Evolutionary conservation across 371 early-diverging fungal genomes (phyloP).

Genomic region (Mortierella sp.): DNA sequence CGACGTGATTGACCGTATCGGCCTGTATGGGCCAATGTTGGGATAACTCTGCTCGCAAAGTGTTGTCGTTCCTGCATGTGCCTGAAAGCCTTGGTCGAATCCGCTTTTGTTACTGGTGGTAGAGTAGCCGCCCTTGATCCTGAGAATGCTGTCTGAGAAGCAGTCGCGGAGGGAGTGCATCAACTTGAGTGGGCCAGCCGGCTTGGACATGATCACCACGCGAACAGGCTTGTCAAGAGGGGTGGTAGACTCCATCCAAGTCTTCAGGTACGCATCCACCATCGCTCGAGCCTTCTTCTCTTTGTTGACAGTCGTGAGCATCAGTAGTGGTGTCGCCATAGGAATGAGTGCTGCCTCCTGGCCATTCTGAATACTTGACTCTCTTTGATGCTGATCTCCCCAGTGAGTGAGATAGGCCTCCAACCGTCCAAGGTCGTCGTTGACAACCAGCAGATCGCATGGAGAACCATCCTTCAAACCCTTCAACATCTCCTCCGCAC

Average conservation of each 20-base stretch:
- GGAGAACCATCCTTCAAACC: conserved; percentile 20
- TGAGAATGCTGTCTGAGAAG: conserved; percentile 1
- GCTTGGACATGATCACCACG: conserved; percentile 41
- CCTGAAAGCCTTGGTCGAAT: background rate
- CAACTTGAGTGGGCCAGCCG: conserved; percentile 42
- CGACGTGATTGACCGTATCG: conserved; percentile 22
- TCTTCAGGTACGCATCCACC: conserved; percentile 24
- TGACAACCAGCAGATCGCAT: conserved; percentile 36
- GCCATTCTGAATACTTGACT: background rate
- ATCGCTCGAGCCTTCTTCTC: conserved; percentile 29
- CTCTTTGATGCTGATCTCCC: conserved; percentile 4
- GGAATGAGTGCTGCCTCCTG: background rate
- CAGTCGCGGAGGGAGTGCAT: conserved; percentile 25
- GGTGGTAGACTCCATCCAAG: conserved; percentile 6
- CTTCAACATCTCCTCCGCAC: conserved; percentile 33
- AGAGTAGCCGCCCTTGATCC: background rate
- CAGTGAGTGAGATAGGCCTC: conserved; percentile 30
- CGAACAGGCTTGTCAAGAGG: background rate
- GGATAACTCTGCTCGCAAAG: background rate
- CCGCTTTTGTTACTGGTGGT: background rate
- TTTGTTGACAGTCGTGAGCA: conserved; percentile 25
- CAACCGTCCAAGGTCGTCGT: conserved; percentile 35
- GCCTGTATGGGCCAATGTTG: background rate
- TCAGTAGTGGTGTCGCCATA: conserved; percentile 26
- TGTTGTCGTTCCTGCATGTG: background rate